phyloP scores from a whole-genome alignment of 768 basidiomycete species.

The Boletellus emodensis region DNA sequence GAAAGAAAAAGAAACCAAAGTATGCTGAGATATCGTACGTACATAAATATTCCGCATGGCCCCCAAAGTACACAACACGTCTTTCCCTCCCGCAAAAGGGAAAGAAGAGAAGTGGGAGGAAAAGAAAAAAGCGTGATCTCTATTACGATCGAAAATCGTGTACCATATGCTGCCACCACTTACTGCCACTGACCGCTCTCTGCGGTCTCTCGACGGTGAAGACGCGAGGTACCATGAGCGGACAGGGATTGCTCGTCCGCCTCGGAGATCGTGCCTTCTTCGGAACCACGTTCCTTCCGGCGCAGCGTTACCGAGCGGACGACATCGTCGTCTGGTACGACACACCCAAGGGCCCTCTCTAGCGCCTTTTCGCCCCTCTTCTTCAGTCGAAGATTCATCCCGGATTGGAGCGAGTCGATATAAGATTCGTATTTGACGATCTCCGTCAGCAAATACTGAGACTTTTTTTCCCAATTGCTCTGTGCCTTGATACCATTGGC shows the following conservation, averaged over 20 bases:
- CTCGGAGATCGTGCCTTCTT: constrained; percentile 48
- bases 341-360: constrained; percentile 50
- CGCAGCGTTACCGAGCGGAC: constrained; percentile 29
- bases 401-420: constrained; percentile 81
- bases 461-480: constrained; percentile 91
- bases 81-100: background rate
- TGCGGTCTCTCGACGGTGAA: constrained; percentile 44
- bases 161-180: constrained; percentile 21
- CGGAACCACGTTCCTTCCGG: constrained; percentile 38
- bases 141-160: constrained; percentile 16
- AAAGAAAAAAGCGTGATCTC: constrained; percentile 2
- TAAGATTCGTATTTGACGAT: constrained; percentile 96
- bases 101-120: background rate
- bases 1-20: constrained; percentile 1
- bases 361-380: constrained; percentile 86
- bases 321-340: constrained; percentile 31
- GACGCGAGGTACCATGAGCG: constrained; percentile 26
- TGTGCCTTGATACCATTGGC: constrained; percentile 71
- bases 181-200: constrained; percentile 30
- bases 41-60: constrained; percentile 29
- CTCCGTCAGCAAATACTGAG: constrained; percentile 83
- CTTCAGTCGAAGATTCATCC: constrained; percentile 81
- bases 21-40: constrained; percentile 26
- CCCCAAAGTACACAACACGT: constrained; percentile 7
- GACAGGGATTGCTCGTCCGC: constrained; percentile 36